These are phyloP conservation scores for Pythium sp. DNA, from an alignment of 352 stramenopile genomes.

Conservation along the genomic window DNA sequence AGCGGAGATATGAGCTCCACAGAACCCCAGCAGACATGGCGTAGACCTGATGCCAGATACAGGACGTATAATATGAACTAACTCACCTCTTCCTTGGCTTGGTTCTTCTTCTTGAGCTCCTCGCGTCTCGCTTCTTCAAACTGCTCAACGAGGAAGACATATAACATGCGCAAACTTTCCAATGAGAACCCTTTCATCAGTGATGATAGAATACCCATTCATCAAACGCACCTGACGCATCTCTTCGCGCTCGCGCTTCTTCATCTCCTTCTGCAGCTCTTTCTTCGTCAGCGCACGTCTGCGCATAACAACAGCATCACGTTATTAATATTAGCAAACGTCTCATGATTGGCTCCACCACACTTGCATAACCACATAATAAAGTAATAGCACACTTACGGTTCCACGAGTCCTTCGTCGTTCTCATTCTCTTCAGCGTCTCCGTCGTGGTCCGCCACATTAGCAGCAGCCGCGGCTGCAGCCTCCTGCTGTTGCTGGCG, in stretches of 20 bases:
- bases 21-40: too few species aligned
- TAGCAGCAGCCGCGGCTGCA: constrained; percentile 5
- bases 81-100: constrained; percentile 54
- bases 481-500: constrained; percentile 15
- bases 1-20: too few species aligned
- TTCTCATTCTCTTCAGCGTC: constrained; percentile 24
- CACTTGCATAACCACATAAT: background rate
- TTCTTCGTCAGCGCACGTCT: constrained; percentile 69
- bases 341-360: too few species aligned
- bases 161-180: too few species aligned
- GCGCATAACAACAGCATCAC: background rate
- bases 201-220: background rate
- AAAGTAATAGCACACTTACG: constrained; percentile 24
- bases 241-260: constrained; percentile 71
- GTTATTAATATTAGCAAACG: background rate
- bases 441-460: constrained; percentile 16
- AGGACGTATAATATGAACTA: background rate
- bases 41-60: background rate
- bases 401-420: constrained; percentile 27
- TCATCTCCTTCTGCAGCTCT: constrained; percentile 76
- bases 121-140: constrained; percentile 71
- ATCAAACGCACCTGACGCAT: constrained; percentile 46
- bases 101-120: constrained; percentile 42
- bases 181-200: too few species aligned
- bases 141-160: constrained; percentile 20